Evolutionary conservation across 345 rosid genomes (phyloP).

Genomic region (sweet orange (Citrus sinensis)): DVS_A1.0 CM039164.1:25442501-25443000

Average conservation of each 20-base stretch:
- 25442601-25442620: background rate
- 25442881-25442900: background rate
- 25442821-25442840: background rate
- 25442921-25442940: slow-evolving; percentile 10
- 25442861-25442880: slow-evolving; percentile 9
- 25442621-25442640: background rate
- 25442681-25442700: background rate
- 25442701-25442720: background rate
- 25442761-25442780: background rate
- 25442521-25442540: background rate
- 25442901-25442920: slow-evolving; percentile 1
- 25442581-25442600: no score
- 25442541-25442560: background rate
- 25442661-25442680: background rate
- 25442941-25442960: slow-evolving; percentile 10
- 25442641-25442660: background rate
- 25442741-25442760: background rate
- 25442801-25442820: background rate
- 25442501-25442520: background rate
- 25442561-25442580: no score
- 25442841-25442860: slow-evolving; percentile 4
- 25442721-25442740: background rate
- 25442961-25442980: slow-evolving; percentile 15
- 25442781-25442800: background rate
- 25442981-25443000: slow-evolving; percentile 16